Base-by-base conservation (phyloP, 768 basidiomycete genomes). In the Arthromyces matolae region DNA sequence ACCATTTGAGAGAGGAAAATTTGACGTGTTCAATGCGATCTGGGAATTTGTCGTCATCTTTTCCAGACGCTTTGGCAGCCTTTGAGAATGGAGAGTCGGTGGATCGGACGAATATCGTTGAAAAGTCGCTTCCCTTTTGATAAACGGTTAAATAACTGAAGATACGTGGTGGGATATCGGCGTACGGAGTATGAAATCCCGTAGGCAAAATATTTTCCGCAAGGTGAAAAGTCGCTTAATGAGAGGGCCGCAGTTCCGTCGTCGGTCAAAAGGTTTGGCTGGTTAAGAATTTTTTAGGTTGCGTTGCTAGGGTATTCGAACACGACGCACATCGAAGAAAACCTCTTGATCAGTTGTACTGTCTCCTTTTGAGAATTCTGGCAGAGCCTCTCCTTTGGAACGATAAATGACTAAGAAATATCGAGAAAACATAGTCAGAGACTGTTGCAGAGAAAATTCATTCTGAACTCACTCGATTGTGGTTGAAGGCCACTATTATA, bases 51-150 rank as follows among this genome's bases (percentile, higher is more conserved):
- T 69, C 71, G 16, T 75, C 69, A 54, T 82, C 73, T 42, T 76
- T 71, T 7, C 71, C 69, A n/a, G 61, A 57, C 22, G 49, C 57
- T 43, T 69, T 60, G 29, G 68, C 70, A 1, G 72, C 68, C 4
- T 65, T 61, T 7, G 71, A 68, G 50, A 89, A 70, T 3, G 87
- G 86, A 1, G 73, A 70, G 29, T 71, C 69, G 0, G 85, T 86
- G 33, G 75, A 68, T 34, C 89, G 79, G 42, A 89, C 64, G 58
- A 84, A 88, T 51, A 87, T 67, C 12, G 80, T 86, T 51, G 71
- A 76, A 57, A 82, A 83, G 59, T 89, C 87, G 62, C 83, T 86
- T 54, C 87, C 86, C 86, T 86, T 57, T n/a, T n/a, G n/a, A n/a
- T n/a, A 48, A 25, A 52, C 16, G 41, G 12, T 18, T 39, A 20